Evolutionary conservation across 768 basidiomycete genomes (phyloP).

Genomic region (Piloderma croceum): DNA sequence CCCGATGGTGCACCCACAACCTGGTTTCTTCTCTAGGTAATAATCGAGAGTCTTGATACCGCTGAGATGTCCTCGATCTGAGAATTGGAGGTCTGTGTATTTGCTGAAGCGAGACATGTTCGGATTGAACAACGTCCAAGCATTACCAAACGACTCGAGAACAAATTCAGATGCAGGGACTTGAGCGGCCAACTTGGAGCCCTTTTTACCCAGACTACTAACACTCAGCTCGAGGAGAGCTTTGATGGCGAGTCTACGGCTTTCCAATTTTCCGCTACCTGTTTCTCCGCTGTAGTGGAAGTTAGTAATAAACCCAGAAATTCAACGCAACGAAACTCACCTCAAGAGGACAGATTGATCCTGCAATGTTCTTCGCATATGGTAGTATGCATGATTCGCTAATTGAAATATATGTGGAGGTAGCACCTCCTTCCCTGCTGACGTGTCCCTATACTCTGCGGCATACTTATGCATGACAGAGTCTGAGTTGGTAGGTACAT

Average conservation of each 20-base stretch:
- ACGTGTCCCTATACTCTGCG: conserved; percentile 74
- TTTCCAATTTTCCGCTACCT: conserved; percentile 91
- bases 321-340: conserved; percentile 57
- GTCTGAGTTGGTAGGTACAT: conserved; percentile 78
- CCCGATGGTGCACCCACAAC: conserved; percentile 85
- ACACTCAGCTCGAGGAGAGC: conserved; percentile 87
- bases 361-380: conserved; percentile 90
- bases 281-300: conserved; percentile 72
- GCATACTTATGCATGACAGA: conserved; percentile 81
- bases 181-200: conserved; percentile 79
- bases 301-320: conserved; percentile 1
- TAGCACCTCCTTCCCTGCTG: conserved; percentile 50
- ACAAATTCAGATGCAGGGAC: conserved; percentile 94
- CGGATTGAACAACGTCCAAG: conserved; percentile 85
- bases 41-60: conserved; percentile 96
- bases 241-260: conserved; percentile 85
- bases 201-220: conserved; percentile 87
- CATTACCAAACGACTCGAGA: conserved; percentile 90
- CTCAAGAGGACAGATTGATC: conserved; percentile 87
- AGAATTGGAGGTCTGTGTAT: conserved; percentile 97
- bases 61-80: conserved; percentile 79
- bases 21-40: conserved; percentile 85
- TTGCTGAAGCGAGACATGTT: conserved; percentile 97
- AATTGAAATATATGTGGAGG: conserved; percentile 91
- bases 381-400: conserved; percentile 89